These are phyloP conservation scores for Citrus medica DNA, from an alignment of 345 rosid species.

Conservation along the genomic window DNA sequence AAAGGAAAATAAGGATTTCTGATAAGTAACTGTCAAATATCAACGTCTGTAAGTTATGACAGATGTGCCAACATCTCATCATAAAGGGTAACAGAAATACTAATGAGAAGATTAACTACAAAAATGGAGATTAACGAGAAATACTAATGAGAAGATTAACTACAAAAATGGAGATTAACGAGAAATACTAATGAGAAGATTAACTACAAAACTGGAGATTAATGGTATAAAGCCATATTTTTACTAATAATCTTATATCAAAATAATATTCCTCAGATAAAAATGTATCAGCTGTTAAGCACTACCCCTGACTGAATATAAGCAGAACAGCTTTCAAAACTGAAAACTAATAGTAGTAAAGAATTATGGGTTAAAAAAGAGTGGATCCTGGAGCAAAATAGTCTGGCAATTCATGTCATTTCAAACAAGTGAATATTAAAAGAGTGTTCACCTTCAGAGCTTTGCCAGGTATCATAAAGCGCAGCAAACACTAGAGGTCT, in stretches of 20 bases:
- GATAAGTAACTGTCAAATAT: neutral
- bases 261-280: neutral
- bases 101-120: neutral
- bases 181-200: too few species aligned
- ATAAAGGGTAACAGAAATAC: neutral
- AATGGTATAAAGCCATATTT: neutral
- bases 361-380: neutral
- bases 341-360: neutral
- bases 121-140: too few species aligned
- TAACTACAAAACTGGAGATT: neutral
- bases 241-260: neutral
- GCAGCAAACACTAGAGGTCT: slow-evolving; percentile 91
- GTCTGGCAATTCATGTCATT: neutral
- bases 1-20: neutral
- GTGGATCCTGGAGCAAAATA: neutral
- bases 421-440: neutral
- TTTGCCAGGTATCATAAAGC: slow-evolving; percentile 82
- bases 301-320: neutral
- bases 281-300: neutral
- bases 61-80: neutral
- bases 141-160: too few species aligned
- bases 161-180: too few species aligned
- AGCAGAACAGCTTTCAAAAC: neutral
- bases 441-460: slow-evolving; percentile 52
- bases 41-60: neutral